Conservation (phyloP, 257 asterid species). For the Echium plantagineum region DNA sequence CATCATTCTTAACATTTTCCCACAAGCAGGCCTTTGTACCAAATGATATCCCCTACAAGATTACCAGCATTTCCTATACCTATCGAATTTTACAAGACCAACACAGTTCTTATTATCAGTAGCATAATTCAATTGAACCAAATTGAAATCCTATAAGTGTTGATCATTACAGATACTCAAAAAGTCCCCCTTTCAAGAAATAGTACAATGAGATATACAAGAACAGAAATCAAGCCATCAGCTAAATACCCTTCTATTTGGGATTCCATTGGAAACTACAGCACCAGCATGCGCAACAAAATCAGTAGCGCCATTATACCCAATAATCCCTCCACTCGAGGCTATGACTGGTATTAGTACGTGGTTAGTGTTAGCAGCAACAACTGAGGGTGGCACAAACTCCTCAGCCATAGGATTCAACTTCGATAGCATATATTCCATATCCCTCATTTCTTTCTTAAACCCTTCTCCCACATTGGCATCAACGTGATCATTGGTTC, state of each 20-base stretch:
- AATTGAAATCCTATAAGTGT: too few species aligned
- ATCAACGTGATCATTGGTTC: conserved; percentile 17
- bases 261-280: conserved; percentile 40
- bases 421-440: conserved; percentile 50
- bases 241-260: conserved; percentile 49
- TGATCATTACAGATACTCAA: background rate
- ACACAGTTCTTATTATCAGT: background rate
- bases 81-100: background rate
- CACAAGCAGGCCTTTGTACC: background rate
- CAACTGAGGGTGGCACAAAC: conserved; percentile 45
- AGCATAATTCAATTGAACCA: background rate
- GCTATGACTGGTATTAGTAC: conserved; percentile 1
- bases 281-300: conserved; percentile 35
- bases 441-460: conserved; percentile 42
- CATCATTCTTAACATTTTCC: background rate
- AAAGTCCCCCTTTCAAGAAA: background rate
- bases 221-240: background rate
- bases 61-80: background rate
- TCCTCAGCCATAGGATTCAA: conserved; percentile 62
- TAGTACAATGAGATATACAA: background rate
- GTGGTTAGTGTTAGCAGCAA: conserved; percentile 10
- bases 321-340: conserved; percentile 34
- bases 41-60: background rate
- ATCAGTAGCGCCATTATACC: conserved; percentile 36
- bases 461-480: conserved; percentile 39